Evolutionary conservation across 352 stramenopile genomes (phyloP), one percentile per base, ranked within the genome.

Genomic region (Blastocystis sp.): DNA sequence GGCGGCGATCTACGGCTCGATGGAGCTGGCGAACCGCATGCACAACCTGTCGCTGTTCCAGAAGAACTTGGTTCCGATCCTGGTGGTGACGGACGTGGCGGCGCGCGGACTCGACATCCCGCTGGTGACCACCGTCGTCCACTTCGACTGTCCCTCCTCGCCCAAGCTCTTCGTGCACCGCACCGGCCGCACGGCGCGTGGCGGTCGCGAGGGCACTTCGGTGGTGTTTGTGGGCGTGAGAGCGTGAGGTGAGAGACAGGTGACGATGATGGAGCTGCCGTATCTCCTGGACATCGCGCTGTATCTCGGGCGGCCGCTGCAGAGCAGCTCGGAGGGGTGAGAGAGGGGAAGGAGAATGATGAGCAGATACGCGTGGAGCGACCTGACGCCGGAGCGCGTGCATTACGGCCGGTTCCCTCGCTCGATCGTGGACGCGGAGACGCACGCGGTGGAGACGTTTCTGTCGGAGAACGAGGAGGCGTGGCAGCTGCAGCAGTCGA

Each of bases 211-310:
- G 8, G 78, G 78, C 14, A 64, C 78, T 21, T n/a, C 78, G 9
- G 21, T 85, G 9, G 67, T 69, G 34, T 77, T 86, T 14, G 78
- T 86, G n/a, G 46, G 29, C 24, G 64, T 1, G 7, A 0, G 14
- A 16, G 0, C 7, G 14, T 14, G 34, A 11, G 11, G 0, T 81
- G 34, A 79, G 42, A 32, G 11, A 72, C 16, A 67, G 71, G 16
- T 81, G 94, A 96, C 98, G 85, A 94, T 94, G 24, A 95, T 98
- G 81, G 96, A 99, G 88, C 89, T 97, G 63, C 94, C 96, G 14
- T 99, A 98, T 89, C 97, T 99, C 93, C 92, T 98, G 29, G 96
- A 99, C 88, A 86, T 98, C 44, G 92, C 97, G 87, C 81, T 97
- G 53, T 98, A 97, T 89, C 92, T 98, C 46, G 94, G 94, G 51